Conservation (phyloP, 345 rosid genomes). For the Eucalyptus pumila region DNA sequence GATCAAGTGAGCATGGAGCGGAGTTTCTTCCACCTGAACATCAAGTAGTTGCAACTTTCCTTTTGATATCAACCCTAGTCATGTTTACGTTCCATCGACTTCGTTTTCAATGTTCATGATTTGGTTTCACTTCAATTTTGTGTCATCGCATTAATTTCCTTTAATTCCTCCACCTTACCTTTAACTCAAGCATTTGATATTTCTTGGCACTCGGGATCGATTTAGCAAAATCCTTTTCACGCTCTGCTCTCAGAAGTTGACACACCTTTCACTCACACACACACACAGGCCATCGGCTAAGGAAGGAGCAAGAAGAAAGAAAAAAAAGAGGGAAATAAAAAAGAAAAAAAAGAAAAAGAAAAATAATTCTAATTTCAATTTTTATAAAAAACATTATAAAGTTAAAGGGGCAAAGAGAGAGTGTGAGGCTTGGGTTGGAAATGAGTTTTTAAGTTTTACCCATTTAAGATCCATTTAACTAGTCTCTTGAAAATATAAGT, state of each 20-base stretch:
- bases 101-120: neutral
- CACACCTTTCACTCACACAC: too few species aligned
- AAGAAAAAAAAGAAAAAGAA: fast-evolving
- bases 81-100: neutral
- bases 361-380: too few species aligned
- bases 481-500: too few species aligned
- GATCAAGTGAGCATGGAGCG: neutral
- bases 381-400: too few species aligned
- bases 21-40: neutral
- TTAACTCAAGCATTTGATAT: neutral
- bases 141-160: neutral
- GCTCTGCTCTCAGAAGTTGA: neutral
- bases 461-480: too few species aligned
- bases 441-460: too few species aligned
- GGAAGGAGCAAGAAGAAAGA: too few species aligned
- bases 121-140: neutral
- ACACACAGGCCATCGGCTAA: too few species aligned
- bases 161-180: neutral
- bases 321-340: too few species aligned
- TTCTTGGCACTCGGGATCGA: neutral
- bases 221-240: neutral
- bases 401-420: too few species aligned
- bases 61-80: neutral
- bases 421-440: too few species aligned
- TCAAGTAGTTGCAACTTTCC: neutral